phyloP scores from a whole-genome alignment of 768 basidiomycete genomes.

The Collybia sordida region DNA sequence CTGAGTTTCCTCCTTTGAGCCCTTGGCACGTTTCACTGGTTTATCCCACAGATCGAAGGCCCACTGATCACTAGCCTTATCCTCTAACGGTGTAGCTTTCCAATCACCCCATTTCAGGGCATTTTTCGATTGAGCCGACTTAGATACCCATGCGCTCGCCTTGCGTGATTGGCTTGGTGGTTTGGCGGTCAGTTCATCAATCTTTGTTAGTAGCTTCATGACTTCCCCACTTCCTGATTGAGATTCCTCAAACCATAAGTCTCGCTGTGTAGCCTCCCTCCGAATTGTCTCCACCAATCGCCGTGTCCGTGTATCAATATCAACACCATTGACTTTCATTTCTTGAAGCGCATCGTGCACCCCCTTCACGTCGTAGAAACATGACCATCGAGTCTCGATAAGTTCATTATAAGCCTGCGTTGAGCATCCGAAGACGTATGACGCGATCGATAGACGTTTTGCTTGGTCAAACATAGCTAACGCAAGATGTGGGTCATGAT shows the following conservation, averaged over 20 bases:
- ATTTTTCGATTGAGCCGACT: not conserved
- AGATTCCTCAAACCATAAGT: constrained; percentile 50
- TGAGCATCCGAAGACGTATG: constrained; percentile 89
- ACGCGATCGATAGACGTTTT: constrained; percentile 67
- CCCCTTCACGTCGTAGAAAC: constrained; percentile 79
- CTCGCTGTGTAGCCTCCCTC: constrained; percentile 57
- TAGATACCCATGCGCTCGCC: not conserved
- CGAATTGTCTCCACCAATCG: constrained; percentile 62
- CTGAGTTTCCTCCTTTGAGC: not conserved
- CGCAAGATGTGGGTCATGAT: constrained; percentile 76
- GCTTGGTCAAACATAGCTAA: constrained; percentile 83
- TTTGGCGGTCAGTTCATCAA: constrained; percentile 40
- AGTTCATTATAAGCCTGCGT: constrained; percentile 88
- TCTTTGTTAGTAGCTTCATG: constrained; percentile 47
- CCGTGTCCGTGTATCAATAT: constrained; percentile 58
- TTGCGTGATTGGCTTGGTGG: not conserved
- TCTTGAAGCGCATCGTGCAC: constrained; percentile 74
- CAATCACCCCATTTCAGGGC: constrained; percentile 40
- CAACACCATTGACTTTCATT: constrained; percentile 81
- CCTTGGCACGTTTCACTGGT: not conserved
- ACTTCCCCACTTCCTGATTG: constrained; percentile 48
- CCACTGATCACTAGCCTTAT: constrained; percentile 37
- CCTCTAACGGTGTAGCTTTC: constrained; percentile 37
- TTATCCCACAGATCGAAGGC: constrained; percentile 51
- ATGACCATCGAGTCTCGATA: constrained; percentile 80